A percentile compares a stretch with the other conserved stretches of the same genome.
Conservation (phyloP, 805 yeast genomes). For the Saccharomycopsis sp. region DNA sequence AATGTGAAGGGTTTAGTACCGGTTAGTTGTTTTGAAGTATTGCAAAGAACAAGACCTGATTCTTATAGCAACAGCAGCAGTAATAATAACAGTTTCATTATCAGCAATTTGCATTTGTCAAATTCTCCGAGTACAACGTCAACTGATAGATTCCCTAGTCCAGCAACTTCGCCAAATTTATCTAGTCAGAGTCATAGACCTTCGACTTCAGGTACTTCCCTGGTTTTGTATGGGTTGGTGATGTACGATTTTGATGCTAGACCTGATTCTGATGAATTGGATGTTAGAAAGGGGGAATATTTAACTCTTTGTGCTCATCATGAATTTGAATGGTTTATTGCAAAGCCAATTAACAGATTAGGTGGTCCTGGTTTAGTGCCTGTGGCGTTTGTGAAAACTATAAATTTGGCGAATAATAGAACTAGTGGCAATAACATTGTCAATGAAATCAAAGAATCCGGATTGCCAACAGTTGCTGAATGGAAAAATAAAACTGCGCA, state of each 20-base stretch:
- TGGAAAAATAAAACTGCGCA: constrained; percentile 91
- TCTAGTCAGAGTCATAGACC: constrained; percentile 23
- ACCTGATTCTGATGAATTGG: constrained; percentile 70
- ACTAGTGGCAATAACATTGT: constrained; percentile 43
- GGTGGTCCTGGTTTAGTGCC: constrained; percentile 99
- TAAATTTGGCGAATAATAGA: constrained; percentile 64
- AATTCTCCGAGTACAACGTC: constrained; percentile 20
- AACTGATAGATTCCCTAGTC: constrained; percentile 16
- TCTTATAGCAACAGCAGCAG: constrained; percentile 25
- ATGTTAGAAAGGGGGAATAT: constrained; percentile 79
- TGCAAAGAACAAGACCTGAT: constrained; percentile 29
- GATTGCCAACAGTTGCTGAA: constrained; percentile 87
- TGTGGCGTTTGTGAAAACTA: constrained; percentile 76
- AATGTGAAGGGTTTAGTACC: constrained; percentile 84
- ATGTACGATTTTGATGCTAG: constrained; percentile 84
- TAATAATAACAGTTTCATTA: constrained; percentile 23
- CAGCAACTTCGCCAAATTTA: constrained; percentile 22
- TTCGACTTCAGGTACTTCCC: constrained; percentile 16
- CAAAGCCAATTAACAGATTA: constrained; percentile 87
- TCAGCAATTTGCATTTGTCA: constrained; percentile 24
- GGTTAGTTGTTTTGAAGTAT: constrained; percentile 70
- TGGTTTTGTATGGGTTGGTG: constrained; percentile 68
- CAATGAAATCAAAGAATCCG: constrained; percentile 56
- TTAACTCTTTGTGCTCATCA: constrained; percentile 94
- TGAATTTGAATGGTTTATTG: constrained; percentile 95